These are phyloP conservation scores for Corchorus capsularis DNA, from an alignment of 345 rosid genomes.

Conservation along the genomic window DNA sequence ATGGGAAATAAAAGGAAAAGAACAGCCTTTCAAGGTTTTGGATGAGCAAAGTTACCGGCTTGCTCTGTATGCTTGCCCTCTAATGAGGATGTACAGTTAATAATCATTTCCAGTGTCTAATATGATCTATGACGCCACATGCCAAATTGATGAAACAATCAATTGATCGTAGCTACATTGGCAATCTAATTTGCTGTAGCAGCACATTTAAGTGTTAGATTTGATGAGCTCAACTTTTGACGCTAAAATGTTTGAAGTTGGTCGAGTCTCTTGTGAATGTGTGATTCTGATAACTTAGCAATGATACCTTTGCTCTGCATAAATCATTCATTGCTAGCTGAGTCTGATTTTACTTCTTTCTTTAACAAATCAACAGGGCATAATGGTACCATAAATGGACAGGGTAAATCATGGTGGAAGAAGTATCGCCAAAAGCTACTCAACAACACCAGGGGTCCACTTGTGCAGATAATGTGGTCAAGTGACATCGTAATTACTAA, in stretches of 20 bases:
- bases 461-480: constrained; percentile 95
- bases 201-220: neutral
- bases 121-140: neutral
- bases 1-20: neutral
- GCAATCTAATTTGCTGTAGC: neutral
- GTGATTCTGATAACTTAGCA: neutral
- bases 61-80: neutral
- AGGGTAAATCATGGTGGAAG: constrained; percentile 98
- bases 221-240: neutral
- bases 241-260: neutral
- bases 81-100: neutral
- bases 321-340: neutral
- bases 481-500: constrained; percentile 78
- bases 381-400: constrained; percentile 95
- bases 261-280: neutral
- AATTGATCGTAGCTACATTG: neutral
- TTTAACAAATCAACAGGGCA: constrained; percentile 55
- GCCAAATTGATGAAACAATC: constrained; percentile 4
- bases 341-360: constrained; percentile 11
- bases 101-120: neutral
- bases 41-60: neutral
- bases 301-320: neutral
- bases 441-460: constrained; percentile 93
- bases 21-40: neutral
- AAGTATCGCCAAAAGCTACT: constrained; percentile 91